Conservation (phyloP, 1,284 basidiomycete species). For the Pseudozyma pruni region DNA sequence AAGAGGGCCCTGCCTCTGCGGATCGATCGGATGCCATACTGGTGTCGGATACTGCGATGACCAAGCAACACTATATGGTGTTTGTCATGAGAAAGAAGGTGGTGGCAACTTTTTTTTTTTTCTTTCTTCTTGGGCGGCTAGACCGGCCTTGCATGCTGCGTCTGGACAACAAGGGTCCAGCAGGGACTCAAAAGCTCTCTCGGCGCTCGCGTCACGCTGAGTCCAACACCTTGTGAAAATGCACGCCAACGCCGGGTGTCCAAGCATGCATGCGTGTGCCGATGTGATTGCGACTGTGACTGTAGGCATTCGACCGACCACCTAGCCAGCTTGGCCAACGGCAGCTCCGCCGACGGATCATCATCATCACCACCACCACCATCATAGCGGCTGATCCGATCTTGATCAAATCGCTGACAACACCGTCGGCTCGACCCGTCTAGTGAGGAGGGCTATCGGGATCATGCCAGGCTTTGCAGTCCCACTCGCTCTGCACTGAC, state of each 20-base stretch:
- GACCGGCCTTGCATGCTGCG: too few relatives aligned
- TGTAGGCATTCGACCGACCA: too few relatives aligned
- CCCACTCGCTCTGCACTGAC: constrained; percentile 1
- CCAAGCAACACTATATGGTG: neutral
- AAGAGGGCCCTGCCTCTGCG: constrained; percentile 4
- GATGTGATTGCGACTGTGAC: too few relatives aligned
- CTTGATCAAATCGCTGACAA: neutral
- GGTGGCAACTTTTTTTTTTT: neutral
- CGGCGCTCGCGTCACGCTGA: too few relatives aligned
- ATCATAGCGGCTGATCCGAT: neutral
- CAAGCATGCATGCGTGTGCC: too few relatives aligned
- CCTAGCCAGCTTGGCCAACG: too few relatives aligned
- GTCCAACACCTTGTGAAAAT: too few relatives aligned
- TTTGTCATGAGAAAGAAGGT: neutral
- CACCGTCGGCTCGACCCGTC: neutral
- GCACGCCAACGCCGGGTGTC: too few relatives aligned
- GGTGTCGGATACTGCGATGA: neutral
- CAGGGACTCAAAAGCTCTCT: too few relatives aligned
- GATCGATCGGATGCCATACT: constrained; percentile 6
- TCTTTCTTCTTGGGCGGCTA: neutral
- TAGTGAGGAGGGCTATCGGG: neutral
- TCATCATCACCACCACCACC: too few relatives aligned
- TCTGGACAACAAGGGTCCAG: too few relatives aligned
- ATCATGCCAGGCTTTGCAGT: constrained; percentile 1
- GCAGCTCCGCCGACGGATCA: too few relatives aligned